Evolutionary conservation across 2,329 filamentous ascomycete genomes (phyloP).

Genomic region (Phoma sp.): DNA sequence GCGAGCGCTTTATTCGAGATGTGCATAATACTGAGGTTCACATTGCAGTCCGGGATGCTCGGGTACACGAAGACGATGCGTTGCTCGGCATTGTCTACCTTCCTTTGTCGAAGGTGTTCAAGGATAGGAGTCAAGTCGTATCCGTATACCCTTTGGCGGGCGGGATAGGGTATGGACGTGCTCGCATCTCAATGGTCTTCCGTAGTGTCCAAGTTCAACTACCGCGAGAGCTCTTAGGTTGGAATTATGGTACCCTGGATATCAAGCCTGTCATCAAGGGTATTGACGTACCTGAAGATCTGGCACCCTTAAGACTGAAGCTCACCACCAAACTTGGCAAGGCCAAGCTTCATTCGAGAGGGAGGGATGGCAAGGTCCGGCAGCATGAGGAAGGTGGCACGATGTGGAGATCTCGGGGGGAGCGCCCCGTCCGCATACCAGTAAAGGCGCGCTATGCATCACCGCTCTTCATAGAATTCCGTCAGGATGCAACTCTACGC

Average conservation of each 20-base stretch:
- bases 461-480: conserved; percentile 63
- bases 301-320: conserved; percentile 62
- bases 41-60: conserved; percentile 69
- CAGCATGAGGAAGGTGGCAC: conserved; percentile 44
- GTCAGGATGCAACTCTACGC: conserved; percentile 59
- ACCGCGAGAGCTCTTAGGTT: conserved; percentile 65
- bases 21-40: conserved; percentile 72
- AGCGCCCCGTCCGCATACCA: conserved; percentile 58
- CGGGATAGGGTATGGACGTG: conserved; percentile 73
- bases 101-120: conserved; percentile 66
- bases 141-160: conserved; percentile 71
- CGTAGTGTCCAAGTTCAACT: conserved; percentile 69
- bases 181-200: conserved; percentile 74
- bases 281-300: conserved; percentile 57
- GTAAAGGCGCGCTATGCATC: conserved; percentile 67
- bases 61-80: conserved; percentile 72
- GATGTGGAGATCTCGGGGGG: conserved; percentile 60
- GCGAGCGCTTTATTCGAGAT: conserved; percentile 73
- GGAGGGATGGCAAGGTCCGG: conserved; percentile 33
- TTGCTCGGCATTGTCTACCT: conserved; percentile 74
- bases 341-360: conserved; percentile 62
- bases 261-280: conserved; percentile 60
- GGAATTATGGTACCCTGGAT: conserved; percentile 75
- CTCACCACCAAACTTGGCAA: conserved; percentile 63
- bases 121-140: conserved; percentile 68